Conservation (phyloP, 192 early-diverging fungal genomes). For the Coemansia sp. region DNA sequence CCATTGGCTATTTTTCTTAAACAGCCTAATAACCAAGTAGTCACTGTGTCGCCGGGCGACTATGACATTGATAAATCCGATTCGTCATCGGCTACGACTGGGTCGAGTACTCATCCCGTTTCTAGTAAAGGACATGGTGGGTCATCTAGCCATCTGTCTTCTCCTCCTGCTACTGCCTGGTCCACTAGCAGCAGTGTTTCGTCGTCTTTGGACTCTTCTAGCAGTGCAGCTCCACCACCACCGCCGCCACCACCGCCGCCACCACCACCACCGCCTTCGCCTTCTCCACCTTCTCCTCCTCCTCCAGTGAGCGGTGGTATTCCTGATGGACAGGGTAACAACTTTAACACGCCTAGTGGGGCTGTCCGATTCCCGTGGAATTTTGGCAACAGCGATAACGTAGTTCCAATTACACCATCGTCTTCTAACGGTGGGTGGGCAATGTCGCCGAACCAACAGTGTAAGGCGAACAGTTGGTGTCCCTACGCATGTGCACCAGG, state of each 20-base stretch:
- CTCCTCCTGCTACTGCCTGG: background rate
- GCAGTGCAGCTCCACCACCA: background rate
- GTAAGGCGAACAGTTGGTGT: slow-evolving; percentile 40
- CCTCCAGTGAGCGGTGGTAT: slow-evolving; percentile 21
- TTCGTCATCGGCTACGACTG: background rate
- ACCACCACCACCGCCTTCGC: background rate
- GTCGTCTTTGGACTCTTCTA: slow-evolving; percentile 8
- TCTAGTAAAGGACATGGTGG: background rate
- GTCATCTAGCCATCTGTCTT: background rate
- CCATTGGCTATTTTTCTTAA: slow-evolving; percentile 16
- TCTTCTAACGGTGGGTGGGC: slow-evolving; percentile 52
- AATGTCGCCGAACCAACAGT: slow-evolving; percentile 56
- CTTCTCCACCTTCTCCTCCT: background rate
- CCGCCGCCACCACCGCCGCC: background rate
- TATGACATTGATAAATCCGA: background rate
- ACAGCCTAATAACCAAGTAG: background rate
- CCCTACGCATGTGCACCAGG: slow-evolving; percentile 53
- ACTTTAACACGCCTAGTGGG: slow-evolving; percentile 33
- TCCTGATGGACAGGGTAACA: slow-evolving; percentile 51
- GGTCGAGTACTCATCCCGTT: background rate
- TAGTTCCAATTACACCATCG: slow-evolving; percentile 41
- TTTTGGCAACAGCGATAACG: slow-evolving; percentile 42
- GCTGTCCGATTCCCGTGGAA: slow-evolving; percentile 56
- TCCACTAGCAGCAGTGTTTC: slow-evolving; percentile 1
- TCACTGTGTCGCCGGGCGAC: slow-evolving; percentile 3